These are phyloP conservation scores for Nemania sp. DNA, from an alignment of 2,329 filamentous ascomycete species.

Conservation along the genomic window DNA sequence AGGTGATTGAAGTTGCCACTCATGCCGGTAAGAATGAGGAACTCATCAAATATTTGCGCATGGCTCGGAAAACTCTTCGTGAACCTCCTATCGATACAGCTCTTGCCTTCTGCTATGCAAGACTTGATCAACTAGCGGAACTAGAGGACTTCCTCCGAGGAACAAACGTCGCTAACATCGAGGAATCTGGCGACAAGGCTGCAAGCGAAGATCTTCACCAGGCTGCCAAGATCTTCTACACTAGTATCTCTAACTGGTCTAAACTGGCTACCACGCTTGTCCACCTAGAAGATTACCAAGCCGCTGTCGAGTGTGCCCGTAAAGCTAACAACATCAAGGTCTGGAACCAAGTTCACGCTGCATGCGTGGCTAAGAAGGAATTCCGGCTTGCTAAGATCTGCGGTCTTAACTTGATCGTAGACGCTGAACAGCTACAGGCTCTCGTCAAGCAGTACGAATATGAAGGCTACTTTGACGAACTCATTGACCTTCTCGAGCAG, in stretches of 20 bases:
- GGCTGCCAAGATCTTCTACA: slow-evolving; percentile 98
- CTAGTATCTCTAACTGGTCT: slow-evolving; percentile 98
- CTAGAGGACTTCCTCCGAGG: slow-evolving; percentile 95
- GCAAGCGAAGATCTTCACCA: slow-evolving; percentile 94
- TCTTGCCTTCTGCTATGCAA: slow-evolving; percentile 92
- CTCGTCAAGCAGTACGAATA: slow-evolving; percentile 97
- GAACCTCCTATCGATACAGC: slow-evolving; percentile 94
- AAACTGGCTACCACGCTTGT: slow-evolving; percentile 98
- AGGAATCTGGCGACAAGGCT: slow-evolving; percentile 97
- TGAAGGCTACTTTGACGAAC: slow-evolving; percentile 98
- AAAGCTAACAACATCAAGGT: slow-evolving; percentile 99
- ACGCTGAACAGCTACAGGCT: slow-evolving; percentile 93
- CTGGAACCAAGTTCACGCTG: slow-evolving; percentile 98
- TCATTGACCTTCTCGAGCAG: slow-evolving; percentile 93
- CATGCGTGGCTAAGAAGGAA: slow-evolving; percentile 97
- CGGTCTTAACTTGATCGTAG: slow-evolving; percentile 96
- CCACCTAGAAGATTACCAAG: slow-evolving; percentile 97
- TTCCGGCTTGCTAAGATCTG: slow-evolving; percentile 99
- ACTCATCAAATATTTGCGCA: slow-evolving; percentile 93
- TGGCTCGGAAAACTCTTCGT: slow-evolving; percentile 96
- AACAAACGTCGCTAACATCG: slow-evolving; percentile 94
- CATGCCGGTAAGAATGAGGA: slow-evolving; percentile 98
- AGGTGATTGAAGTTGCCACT: slow-evolving; percentile 96
- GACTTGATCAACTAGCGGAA: slow-evolving; percentile 90
- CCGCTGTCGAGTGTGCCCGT: slow-evolving; percentile 94